These are phyloP conservation scores for Kandelia obovata DNA, from an alignment of 345 rosid species.

Conservation along the genomic window DNA sequence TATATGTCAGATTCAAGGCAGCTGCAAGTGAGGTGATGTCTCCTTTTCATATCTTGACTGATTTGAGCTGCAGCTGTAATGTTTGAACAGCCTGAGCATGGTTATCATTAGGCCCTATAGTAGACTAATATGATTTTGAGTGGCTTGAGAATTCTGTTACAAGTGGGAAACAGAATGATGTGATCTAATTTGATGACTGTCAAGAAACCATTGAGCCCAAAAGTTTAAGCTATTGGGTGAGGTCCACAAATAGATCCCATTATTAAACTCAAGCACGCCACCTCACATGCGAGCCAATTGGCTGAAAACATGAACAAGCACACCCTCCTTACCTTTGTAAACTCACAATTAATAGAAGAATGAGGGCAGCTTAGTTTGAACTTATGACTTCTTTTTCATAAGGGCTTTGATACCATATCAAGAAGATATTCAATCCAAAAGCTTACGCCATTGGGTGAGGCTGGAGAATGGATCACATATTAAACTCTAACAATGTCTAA, in stretches of 20 bases:
- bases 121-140: neutral
- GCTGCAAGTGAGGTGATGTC: slow-evolving; percentile 81
- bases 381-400: too few species aligned
- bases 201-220: neutral
- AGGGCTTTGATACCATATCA: too few species aligned
- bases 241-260: too few species aligned
- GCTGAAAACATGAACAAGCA: too few species aligned
- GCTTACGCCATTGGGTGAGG: too few species aligned
- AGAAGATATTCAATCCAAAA: too few species aligned
- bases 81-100: neutral
- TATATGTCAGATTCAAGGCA: slow-evolving; percentile 95
- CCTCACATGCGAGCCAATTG: too few species aligned
- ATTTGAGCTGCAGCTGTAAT: slow-evolving; percentile 8
- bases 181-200: neutral
- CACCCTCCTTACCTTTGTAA: too few species aligned
- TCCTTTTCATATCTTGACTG: slow-evolving; percentile 10
- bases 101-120: neutral
- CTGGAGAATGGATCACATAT: neutral
- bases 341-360: too few species aligned
- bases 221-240: too few species aligned
- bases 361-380: too few species aligned
- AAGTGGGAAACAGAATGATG: slow-evolving; percentile 1
- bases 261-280: too few species aligned
- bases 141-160: neutral
- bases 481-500: neutral